A percentile compares a stretch with the other conserved stretches of the same genome.
phyloP scores from a whole-genome alignment of 345 rosid species.

The Diplotaxis tenuifolia region DNA sequence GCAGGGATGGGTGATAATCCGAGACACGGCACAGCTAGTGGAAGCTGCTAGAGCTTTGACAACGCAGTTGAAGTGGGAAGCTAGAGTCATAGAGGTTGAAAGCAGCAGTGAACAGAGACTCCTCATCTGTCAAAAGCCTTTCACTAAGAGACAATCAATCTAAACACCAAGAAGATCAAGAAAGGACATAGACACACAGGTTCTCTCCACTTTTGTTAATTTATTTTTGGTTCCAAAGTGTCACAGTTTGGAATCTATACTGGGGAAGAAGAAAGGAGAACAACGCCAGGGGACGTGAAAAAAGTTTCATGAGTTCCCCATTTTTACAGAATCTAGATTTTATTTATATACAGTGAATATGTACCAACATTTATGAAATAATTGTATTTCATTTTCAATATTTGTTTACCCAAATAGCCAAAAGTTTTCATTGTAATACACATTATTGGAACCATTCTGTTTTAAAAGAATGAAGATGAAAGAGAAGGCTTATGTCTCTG shows the following conservation, averaged over 20 bases:
- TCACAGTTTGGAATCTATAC: constrained; percentile 27
- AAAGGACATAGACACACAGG: constrained; percentile 29
- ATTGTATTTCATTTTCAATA: constrained; percentile 21
- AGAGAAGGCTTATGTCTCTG: constrained; percentile 30
- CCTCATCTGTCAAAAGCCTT: constrained; percentile 93
- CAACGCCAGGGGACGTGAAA: too few relatives aligned
- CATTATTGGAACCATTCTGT: background rate
- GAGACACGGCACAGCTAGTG: constrained; percentile 63
- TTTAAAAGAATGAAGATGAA: background rate
- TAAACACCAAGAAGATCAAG: too few relatives aligned
- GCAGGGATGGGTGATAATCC: constrained; percentile 97
- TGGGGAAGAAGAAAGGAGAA: constrained; percentile 36
- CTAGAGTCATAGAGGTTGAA: constrained; percentile 78
- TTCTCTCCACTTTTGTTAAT: constrained; percentile 9
- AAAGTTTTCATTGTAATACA: background rate
- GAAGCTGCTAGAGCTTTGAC: constrained; percentile 74
- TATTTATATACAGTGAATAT: constrained; percentile 34
- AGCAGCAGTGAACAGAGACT: constrained; percentile 87
- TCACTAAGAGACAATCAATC: constrained; percentile 63
- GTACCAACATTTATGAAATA: constrained; percentile 58
- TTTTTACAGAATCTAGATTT: constrained; percentile 40
- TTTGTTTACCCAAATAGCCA: background rate
- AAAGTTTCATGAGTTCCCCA: constrained; percentile 28
- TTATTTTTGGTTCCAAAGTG: constrained; percentile 25
- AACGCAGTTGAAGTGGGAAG: constrained; percentile 87